phyloP scores from a whole-genome alignment of 1,284 basidiomycete species.

The Tilletia indica region DNA sequence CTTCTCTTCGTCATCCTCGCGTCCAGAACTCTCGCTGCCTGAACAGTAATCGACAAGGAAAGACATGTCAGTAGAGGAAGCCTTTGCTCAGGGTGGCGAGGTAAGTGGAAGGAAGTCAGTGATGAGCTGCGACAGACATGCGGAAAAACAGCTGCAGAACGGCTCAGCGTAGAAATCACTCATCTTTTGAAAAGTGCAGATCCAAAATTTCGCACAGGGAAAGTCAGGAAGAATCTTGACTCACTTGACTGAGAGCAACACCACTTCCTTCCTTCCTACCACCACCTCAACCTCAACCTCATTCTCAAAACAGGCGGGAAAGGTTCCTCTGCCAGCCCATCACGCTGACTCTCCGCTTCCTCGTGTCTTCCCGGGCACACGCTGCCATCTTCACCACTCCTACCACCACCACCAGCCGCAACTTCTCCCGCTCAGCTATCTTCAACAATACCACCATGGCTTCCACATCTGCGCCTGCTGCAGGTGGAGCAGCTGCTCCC shows the following conservation, averaged over 20 bases:
- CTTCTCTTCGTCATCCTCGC: neutral
- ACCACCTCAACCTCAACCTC: neutral
- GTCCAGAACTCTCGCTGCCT: neutral
- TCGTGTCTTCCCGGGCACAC: neutral
- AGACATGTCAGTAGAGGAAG: neutral
- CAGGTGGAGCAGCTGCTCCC: neutral
- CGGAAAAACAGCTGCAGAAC: too few relatives aligned
- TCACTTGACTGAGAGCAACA: too few relatives aligned
- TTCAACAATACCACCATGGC: neutral
- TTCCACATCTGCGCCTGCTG: neutral
- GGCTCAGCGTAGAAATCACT: too few relatives aligned
- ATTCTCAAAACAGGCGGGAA: neutral
- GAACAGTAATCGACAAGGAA: neutral
- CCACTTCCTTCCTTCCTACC: too few relatives aligned
- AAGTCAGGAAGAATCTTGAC: too few relatives aligned
- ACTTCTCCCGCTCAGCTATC: neutral
- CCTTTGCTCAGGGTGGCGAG: too few relatives aligned
- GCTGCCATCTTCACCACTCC: conserved; percentile 5
- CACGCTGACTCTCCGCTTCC: conserved; percentile 5
- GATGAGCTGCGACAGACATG: too few relatives aligned
- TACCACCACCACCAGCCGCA: neutral
- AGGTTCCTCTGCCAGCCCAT: neutral
- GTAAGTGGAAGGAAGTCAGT: too few relatives aligned
- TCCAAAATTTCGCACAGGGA: too few relatives aligned
- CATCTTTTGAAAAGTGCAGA: too few relatives aligned